Evolutionary conservation across 176 grass and related monocot genomes (phyloP), one percentile per base, ranked within the genome.

Genomic region (Triticum dicoccoides): DNA sequence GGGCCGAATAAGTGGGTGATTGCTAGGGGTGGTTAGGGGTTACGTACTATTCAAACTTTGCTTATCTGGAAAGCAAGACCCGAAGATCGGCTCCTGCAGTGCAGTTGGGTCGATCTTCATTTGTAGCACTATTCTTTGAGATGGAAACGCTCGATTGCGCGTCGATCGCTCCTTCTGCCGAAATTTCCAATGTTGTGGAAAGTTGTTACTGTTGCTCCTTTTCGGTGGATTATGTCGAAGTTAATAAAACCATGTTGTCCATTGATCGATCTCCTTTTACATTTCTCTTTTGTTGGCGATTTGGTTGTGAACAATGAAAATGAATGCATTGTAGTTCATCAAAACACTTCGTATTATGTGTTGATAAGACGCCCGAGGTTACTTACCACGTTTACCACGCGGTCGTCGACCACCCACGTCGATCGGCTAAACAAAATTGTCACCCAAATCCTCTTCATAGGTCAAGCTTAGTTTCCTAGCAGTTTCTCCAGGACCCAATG

Each of bases 21-120:
- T 76, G 83, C 24, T 51, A 61, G 21, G 21, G 34, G 54, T 86
- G 41, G 84, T 87, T 87, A 20, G 58, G 80, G 77, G 33, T 76
- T 24, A 47, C 37, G 37, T 38, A 47, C 65, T 59, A 4, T 71
- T 61, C 9, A 20, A 7, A 15, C 24, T 9, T 73, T 24, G 51
- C 37, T 65, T 77, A 34, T 15, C 38, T 33, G 5, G n/a, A 14
- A 32, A 81, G 33, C 4, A 80, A 65, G 42, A 69, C 21, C 41
- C 3, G 39, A 9, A 44, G 11, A 47, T 47, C 58, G 33, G 10
- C 21, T 61, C 10, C 70, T 29, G 51, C 51, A 5, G 14, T 54
- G 73, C 9, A 11, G 59, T 4, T 77, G 20, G 21, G 38, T 9
- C 10, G 18, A 85, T 77, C 38, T 56, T n/a, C 44, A 15, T 45